A percentile compares a stretch with the other conserved stretches of the same genome.
These are phyloP conservation scores for Clavispora santaluciae DNA, from an alignment of 805 yeast genomes.

Conservation along the genomic window DNA sequence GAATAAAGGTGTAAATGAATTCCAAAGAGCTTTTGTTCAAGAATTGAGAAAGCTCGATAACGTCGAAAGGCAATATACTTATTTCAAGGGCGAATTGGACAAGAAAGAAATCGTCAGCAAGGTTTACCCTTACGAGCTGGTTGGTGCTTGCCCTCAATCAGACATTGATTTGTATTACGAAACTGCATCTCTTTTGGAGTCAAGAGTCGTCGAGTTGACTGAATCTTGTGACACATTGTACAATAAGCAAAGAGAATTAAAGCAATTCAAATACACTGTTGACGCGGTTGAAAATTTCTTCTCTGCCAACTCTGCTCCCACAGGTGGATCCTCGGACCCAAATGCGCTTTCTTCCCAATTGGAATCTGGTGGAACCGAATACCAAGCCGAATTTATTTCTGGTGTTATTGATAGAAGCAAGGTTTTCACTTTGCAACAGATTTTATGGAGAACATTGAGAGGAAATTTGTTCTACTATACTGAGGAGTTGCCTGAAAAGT, in stretches of 20 bases:
- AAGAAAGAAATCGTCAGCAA: constrained; percentile 40
- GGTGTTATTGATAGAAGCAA: constrained; percentile 79
- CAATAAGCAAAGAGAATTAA: constrained; percentile 56
- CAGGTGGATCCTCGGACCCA: constrained; percentile 21
- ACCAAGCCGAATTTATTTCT: constrained; percentile 50
- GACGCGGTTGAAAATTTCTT: constrained; percentile 35
- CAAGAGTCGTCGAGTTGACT: constrained; percentile 65
- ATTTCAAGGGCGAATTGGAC: constrained; percentile 44
- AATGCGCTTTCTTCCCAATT: constrained; percentile 36
- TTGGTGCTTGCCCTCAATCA: constrained; percentile 38
- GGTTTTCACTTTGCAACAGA: constrained; percentile 67
- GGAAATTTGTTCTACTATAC: constrained; percentile 83
- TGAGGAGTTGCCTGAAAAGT: constrained; percentile 63
- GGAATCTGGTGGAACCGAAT: constrained; percentile 30
- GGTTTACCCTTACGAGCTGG: constrained; percentile 31
- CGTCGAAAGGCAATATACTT: constrained; percentile 70
- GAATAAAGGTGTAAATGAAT: constrained; percentile 71
- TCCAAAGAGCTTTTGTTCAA: constrained; percentile 86
- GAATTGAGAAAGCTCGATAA: constrained; percentile 83
- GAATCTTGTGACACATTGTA: constrained; percentile 64
- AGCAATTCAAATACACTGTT: constrained; percentile 59
- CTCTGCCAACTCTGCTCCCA: constrained; percentile 22
- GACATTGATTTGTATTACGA: constrained; percentile 69
- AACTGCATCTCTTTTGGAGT: constrained; percentile 64
- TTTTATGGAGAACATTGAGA: constrained; percentile 87